Evolutionary conservation across 2,329 filamentous ascomycete genomes (phyloP), one percentile per base, ranked within the genome.

Genomic region (Colletotrichum graminicola): DNA sequence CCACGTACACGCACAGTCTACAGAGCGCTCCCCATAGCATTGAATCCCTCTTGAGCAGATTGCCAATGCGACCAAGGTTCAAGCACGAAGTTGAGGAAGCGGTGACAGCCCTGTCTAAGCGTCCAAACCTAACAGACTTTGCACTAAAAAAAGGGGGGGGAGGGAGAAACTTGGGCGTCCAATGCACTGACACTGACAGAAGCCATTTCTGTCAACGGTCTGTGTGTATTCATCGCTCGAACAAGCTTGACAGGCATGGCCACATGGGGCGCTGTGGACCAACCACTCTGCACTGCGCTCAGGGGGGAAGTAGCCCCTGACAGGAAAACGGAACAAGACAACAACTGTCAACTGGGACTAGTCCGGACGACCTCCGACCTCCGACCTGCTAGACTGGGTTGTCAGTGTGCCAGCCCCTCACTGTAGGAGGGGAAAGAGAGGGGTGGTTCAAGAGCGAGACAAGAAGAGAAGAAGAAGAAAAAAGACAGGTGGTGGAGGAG

Each of bases 131-230:
- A 51, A 62, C 23, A 52, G 23, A 21, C 41, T 32, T 52, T 47
- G 36, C 49, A 43, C 41, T 18, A 47, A 34, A 32, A n/a, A 41
- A 29, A 21, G 11, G 36, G 56, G 12, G 26, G 10, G 43, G 43
- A 10, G 4, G 21, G 41, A 26, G 39, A 34, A 41, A 60, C 65
- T 71, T 59, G 65, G 66, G 51, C 63, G 68, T 69, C 39, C 32
- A 59, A 71, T 71, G 69, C 69, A 71, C 68, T 71, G 68, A 59
- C 69, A 71, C 68, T 71, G 68, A 59, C 59, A 64, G 54, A 39
- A 63, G 65, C 54, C 65, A 71, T 64, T 41, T n/a, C 12, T 45
- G 54, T 60, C 36, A 32, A 60, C 65, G 34, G 62, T 43, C 21
- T 43, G 16, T 41, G 12, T 51, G 52, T 68, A 39, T 60, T 69